Base-by-base conservation (phyloP, 1,139 yeast genomes). In the Debaryomyces singareniensis region DNA sequence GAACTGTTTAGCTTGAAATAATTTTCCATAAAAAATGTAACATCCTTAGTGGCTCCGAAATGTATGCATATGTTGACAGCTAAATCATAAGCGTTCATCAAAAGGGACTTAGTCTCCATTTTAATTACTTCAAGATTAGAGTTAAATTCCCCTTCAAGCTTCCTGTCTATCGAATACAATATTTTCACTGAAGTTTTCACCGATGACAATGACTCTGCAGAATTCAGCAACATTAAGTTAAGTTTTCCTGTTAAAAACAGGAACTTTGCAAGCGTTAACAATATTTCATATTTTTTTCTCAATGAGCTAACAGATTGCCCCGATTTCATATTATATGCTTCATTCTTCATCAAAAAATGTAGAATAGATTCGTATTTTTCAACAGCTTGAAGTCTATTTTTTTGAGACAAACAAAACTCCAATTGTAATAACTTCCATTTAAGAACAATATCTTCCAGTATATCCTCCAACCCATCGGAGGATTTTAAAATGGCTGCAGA, bases 1-100 rank as follows among this genome's bases (percentile, higher is more conserved):
- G 51, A 31, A 5, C 43, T 45, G 25, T 58, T 46, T 14, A 75
- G 47, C 25, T 59, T 65, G 5, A 50, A 47, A 25, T 70, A 55
- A 39, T 79, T 86, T 4, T 55, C 53, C 10, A 64, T 39, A 47
- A 68, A 78, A 44, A 62, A 74, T 3, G 59, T 57, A 24, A 72
- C 58, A 32, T 78, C 84, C 38, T 71, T 71, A 0, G 76, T 56
- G 3, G 75, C 43, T 0, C 86, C 85, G 27, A 75, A 43, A 26
- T 58, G 61, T 13, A 60, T 51, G 32, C 62, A 58, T 1, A 56
- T 42, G 3, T 55, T 49, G 20, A 75, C 49, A 15, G 71, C 45
- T 7, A 36, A 33, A 11, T 49, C 47, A 42, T 68, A 69, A 4
- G 68, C 38, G 4, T 51, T 45, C 7, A 60, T 45, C 20, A 75